phyloP scores from a whole-genome alignment of 2,329 filamentous ascomycete genomes.

The Hypoxylon sp. region DNA sequence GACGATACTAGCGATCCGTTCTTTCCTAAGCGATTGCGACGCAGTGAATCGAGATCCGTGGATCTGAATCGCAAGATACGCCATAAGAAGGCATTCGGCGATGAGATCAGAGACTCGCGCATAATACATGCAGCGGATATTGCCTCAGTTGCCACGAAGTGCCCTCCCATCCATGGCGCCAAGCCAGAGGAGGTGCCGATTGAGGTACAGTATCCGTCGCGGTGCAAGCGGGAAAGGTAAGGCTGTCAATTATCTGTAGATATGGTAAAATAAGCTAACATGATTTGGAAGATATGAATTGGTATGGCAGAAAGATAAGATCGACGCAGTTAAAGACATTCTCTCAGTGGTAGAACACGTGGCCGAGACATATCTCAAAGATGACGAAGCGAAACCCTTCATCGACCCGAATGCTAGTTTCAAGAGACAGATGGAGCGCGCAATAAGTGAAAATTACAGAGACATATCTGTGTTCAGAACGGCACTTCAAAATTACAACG shows the following conservation, averaged over 20 bases:
- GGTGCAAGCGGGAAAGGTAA: constrained; percentile 77
- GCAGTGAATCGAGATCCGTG: constrained; percentile 59
- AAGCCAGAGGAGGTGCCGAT: constrained; percentile 71
- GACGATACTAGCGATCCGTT: constrained; percentile 68
- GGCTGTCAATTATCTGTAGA: constrained; percentile 41
- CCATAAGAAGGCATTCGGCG: constrained; percentile 63
- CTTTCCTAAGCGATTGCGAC: constrained; percentile 68
- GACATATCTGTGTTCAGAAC: constrained; percentile 77
- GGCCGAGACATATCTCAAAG: constrained; percentile 82
- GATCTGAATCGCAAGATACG: constrained; percentile 65
- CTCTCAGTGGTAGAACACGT: constrained; percentile 78
- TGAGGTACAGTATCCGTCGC: constrained; percentile 87
- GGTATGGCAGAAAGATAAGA: constrained; percentile 83
- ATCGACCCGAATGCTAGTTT: constrained; percentile 81
- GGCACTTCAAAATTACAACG: constrained; percentile 84
- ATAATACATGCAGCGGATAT: constrained; percentile 74
- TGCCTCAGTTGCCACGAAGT: constrained; percentile 66
- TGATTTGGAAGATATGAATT: constrained; percentile 73
- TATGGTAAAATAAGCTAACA: constrained; percentile 38
- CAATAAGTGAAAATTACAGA: constrained; percentile 76
- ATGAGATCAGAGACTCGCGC: constrained; percentile 58
- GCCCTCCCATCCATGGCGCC: constrained; percentile 65
- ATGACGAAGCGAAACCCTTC: constrained; percentile 76
- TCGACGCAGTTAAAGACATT: constrained; percentile 82
- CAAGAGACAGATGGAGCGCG: constrained; percentile 82